Conservation (phyloP, 768 basidiomycete genomes). For the Lentinula lateritia region DNA sequence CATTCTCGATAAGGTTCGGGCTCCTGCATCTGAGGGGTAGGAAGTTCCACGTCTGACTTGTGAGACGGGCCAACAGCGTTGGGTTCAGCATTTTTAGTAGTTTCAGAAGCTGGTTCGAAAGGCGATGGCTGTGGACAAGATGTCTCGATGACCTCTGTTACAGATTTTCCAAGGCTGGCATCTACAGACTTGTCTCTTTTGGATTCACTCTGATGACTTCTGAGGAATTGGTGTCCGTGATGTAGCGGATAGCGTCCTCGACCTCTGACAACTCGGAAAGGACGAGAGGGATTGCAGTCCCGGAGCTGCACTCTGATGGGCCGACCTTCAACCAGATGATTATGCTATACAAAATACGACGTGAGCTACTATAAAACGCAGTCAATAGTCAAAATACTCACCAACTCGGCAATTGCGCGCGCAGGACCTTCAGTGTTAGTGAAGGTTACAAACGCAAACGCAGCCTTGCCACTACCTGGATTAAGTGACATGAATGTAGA, state of each 20-base stretch:
- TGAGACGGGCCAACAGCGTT: not conserved
- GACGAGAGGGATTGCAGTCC: constrained; percentile 56
- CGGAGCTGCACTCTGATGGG: constrained; percentile 72
- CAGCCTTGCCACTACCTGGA: constrained; percentile 57
- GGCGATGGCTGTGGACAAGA: not conserved
- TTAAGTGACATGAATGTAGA: not conserved
- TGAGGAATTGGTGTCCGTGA: not conserved
- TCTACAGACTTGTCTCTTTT: not conserved
- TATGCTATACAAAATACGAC: constrained; percentile 45
- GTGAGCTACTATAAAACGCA: not conserved
- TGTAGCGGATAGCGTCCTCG: constrained; percentile 29
- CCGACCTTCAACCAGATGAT: constrained; percentile 62
- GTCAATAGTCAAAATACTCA: constrained; percentile 16
- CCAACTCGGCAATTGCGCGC: constrained; percentile 65
- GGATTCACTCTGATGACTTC: not conserved
- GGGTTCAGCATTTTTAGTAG: not conserved
- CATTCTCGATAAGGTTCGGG: constrained; percentile 37
- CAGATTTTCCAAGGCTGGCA: not conserved
- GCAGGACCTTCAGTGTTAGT: constrained; percentile 56
- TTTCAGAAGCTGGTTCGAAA: not conserved
- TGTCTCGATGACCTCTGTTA: not conserved
- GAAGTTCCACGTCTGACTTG: constrained; percentile 8
- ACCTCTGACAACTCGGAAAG: constrained; percentile 37
- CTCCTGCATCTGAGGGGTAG: constrained; percentile 5
- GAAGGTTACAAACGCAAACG: constrained; percentile 77